Conservation (phyloP, 495 filamentous ascomycete species). For the Lasiosphaeris hirsuta region DNA sequence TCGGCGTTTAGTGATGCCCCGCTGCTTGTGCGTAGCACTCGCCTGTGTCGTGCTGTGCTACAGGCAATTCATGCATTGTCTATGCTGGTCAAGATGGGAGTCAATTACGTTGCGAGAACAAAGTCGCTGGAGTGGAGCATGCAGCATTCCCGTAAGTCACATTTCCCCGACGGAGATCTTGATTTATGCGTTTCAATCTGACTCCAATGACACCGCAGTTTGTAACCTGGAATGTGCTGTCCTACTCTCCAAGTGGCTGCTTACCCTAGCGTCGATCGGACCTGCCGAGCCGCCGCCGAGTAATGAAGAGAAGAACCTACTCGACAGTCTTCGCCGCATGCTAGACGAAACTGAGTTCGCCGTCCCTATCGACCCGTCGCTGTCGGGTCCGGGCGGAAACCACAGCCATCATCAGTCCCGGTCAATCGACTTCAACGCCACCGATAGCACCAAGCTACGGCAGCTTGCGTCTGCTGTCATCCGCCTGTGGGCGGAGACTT, state of each 20-base stretch:
- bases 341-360: conserved; percentile 75
- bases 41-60: conserved; percentile 57
- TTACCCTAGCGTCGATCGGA: conserved; percentile 42
- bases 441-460: conserved; percentile 52
- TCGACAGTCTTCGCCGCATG: conserved; percentile 68
- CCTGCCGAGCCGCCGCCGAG: conserved; percentile 43
- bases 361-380: conserved; percentile 51
- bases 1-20: conserved; percentile 56
- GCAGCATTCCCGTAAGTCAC: conserved; percentile 58
- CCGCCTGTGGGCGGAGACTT: conserved; percentile 64
- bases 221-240: conserved; percentile 70
- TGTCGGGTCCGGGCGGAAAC: conserved; percentile 30
- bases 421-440: conserved; percentile 34
- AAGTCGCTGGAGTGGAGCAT: conserved; percentile 70
- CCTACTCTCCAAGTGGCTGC: conserved; percentile 54
- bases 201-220: conserved; percentile 32
- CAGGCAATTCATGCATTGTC: conserved; percentile 69
- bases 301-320: conserved; percentile 60
- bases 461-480: conserved; percentile 62
- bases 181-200: not conserved
- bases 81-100: conserved; percentile 64
- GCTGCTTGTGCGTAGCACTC: conserved; percentile 53
- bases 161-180: not conserved
- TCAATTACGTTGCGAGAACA: conserved; percentile 65
- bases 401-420: conserved; percentile 30